Evolutionary conservation across 1,284 basidiomycete genomes (phyloP), one percentile per base, ranked within the genome.

Genomic region (Heterobasidion occidentale): DNA sequence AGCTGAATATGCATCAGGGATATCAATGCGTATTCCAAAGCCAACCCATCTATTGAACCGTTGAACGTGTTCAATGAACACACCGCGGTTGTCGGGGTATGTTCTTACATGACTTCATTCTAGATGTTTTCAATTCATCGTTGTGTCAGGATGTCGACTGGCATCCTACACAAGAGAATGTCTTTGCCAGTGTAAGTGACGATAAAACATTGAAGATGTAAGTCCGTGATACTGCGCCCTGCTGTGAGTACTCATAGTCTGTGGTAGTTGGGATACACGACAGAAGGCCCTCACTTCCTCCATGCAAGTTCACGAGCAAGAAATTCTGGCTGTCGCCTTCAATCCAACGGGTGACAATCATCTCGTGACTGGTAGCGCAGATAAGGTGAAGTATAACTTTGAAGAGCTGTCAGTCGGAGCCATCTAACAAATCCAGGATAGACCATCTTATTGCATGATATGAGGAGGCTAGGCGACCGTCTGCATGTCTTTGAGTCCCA

Each of bases 181-280:
- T 95, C 51, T 95, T 99, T 65, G 95, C 89, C 2, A 97, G 94
- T 61, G 96, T 98, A n/a, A 94, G 95, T 36, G 96, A 99, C 65
- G 96, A 99, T 70, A 90, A 90, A 66, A 85, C 91, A 78, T 79
- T 99, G 60, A 86, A 98, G 76, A 79, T 98, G 93, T 97, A 66
- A 62, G 84, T 66, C 66, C 62, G 27, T 33, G 34, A 17, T 58
- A 46, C 47, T 42, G 56, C 61, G 44, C n/a, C 0, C 14, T 51
- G 12, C 49, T 2, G 50, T 58, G 57, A 47, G 46, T 14, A 48
- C 35, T 17, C 27, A 4, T n/a, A 44, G 19, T 49, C 42, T 2
- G n/a, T 54, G 59, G 20, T 54, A 98, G 94, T 60, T 99, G 96
- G 96, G 96, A 99, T 68, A 93, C 92, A 7, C 81, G 96, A 61